Evolutionary conservation across 257 asterid genomes (phyloP).

Genomic region (Salvia miltiorrhiza): DNA sequence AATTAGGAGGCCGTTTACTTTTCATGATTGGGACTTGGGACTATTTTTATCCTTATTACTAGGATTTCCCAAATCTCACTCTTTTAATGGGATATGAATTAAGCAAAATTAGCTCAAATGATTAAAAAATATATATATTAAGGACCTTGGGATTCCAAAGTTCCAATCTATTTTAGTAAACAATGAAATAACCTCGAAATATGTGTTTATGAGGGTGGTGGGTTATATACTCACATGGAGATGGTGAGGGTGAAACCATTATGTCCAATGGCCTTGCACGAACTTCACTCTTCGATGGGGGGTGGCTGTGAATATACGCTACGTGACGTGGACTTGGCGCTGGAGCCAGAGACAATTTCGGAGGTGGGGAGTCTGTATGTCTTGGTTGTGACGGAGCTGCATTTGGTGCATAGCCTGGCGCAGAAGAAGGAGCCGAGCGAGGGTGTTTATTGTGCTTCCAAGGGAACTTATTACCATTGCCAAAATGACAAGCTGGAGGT

Average conservation of each 20-base stretch:
- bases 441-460: conserved; percentile 37
- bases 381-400: conserved; percentile 45
- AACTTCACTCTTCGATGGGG: conserved; percentile 48
- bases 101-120: too few relatives aligned
- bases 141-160: too few relatives aligned
- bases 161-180: too few relatives aligned
- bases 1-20: too few relatives aligned
- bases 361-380: conserved; percentile 23
- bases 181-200: too few relatives aligned
- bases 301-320: conserved; percentile 41
- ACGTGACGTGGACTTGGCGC: conserved; percentile 51
- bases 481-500: conserved; percentile 61
- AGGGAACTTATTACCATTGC: conserved; percentile 39
- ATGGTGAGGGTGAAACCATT: conserved; percentile 46
- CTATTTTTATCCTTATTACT: too few relatives aligned
- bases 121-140: too few relatives aligned
- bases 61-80: too few relatives aligned
- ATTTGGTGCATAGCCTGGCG: conserved; percentile 52
- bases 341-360: conserved; percentile 31
- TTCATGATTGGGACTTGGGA: too few relatives aligned
- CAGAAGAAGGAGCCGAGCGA: conserved; percentile 36
- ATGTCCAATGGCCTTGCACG: conserved; percentile 45
- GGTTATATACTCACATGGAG: conserved; percentile 57
- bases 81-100: too few relatives aligned
- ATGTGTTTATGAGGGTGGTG: background rate